Base-by-base conservation (phyloP, 78 protist species). In the Polysphondylium violaceum region DNA sequence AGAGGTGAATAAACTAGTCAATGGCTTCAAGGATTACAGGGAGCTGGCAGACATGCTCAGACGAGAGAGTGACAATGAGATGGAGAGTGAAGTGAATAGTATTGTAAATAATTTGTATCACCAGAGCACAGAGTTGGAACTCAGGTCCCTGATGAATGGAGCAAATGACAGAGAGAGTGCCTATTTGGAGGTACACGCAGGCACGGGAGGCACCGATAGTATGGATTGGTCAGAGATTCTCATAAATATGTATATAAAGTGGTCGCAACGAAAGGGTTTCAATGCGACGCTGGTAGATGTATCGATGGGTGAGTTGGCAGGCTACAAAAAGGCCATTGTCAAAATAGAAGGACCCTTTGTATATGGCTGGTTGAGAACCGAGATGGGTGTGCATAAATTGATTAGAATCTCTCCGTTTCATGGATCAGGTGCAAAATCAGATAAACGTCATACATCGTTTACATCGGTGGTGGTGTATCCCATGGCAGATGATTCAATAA, bases 361-460 rank as follows among this genome's bases (percentile, higher is more conserved):
- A 51, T 95, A 43, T 83, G 88, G 88, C 1, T n/a, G 60, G 63
- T 65, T 96, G 41, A 51, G 87, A 41, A 55, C 61, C 23, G 99
- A 98, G 55, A 51, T 38, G 9, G 99, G 99, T 14, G 86, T 93
- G 21, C 99, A 98, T 33, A 96, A 96, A 5, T 93, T 98, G 31
- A 98, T 97, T 74, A 91, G 99, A 36, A 91, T 98, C 0, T 98
- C 98, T 5, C 96, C 50, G 14, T 96, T 96, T 2, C 97, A 96
- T 64, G 2, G 60, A 9, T 25, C 9, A 14, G 98, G 65, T 58
- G 74, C 56, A 69, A 2, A 56, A 9, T 25, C 9, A 14, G 98
- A 53, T 58, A 87, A 71, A 69, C 51, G 93, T 33, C 93, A 87
- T 69, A 87, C 93, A 25, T 87, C 93, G 1, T 87, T 87, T 38